These are phyloP conservation scores for Marchantia polymorpha DNA, from an alignment of 225 moss, liverwort and hornwort genomes.

Conservation along the genomic window DNA sequence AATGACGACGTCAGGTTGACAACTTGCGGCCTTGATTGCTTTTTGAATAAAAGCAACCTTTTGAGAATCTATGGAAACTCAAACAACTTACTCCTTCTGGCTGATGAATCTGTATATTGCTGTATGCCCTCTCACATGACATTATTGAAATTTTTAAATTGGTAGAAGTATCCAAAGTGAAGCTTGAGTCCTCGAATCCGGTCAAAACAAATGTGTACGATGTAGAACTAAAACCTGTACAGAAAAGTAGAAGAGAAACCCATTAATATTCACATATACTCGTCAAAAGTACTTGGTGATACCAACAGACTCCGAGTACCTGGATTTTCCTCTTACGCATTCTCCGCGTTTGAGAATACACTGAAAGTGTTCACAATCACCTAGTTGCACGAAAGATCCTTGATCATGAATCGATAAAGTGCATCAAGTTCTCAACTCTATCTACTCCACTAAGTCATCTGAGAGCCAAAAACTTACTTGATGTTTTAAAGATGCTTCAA, in stretches of 20 bases:
- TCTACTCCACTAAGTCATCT: neutral
- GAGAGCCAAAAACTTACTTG: slow-evolving; percentile 3
- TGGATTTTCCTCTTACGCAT: no score
- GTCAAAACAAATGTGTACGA: neutral
- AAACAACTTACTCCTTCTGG: neutral
- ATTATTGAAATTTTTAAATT: neutral
- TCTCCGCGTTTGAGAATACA: no score
- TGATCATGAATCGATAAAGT: no score
- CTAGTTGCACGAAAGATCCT: no score
- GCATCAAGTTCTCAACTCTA: no score
- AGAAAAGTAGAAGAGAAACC: no score
- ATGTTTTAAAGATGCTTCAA: no score
- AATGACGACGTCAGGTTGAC: neutral
- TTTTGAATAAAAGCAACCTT: neutral
- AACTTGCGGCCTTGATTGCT: neutral
- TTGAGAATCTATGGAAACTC: neutral
- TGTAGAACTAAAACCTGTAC: slow-evolving; percentile 9
- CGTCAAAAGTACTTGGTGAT: no score
- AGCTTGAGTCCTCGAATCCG: neutral
- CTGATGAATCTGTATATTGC: neutral
- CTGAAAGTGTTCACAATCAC: no score
- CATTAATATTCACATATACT: no score
- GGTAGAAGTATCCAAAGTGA: neutral
- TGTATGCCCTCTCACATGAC: neutral
- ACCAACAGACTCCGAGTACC: no score